phyloP scores from a whole-genome alignment of 495 filamentous ascomycete species.

The Trichoderma orchidacearum region DNA sequence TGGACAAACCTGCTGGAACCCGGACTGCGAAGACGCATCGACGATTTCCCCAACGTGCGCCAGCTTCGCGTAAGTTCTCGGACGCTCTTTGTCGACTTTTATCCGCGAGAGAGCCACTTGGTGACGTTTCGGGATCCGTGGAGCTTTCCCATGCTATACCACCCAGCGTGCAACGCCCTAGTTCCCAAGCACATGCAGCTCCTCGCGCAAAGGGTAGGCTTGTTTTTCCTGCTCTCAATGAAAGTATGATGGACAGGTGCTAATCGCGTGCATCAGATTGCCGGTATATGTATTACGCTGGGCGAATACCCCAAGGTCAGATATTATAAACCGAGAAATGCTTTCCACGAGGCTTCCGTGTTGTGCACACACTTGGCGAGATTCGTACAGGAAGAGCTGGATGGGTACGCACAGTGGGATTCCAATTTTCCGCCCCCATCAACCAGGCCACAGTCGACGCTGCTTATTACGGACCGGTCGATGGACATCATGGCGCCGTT shows the following conservation, averaged over 20 bases:
- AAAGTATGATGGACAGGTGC: background rate
- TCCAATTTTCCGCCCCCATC: slow-evolving; percentile 70
- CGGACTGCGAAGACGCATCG: slow-evolving; percentile 26
- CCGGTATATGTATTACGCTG: slow-evolving; percentile 66
- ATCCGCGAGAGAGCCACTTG: slow-evolving; percentile 79
- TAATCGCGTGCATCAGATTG: slow-evolving; percentile 41
- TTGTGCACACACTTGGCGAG: slow-evolving; percentile 76
- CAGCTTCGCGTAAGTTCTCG: slow-evolving; percentile 58
- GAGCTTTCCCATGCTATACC: slow-evolving; percentile 87
- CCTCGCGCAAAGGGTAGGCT: slow-evolving; percentile 70
- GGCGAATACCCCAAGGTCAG: slow-evolving; percentile 85
- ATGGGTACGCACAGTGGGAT: slow-evolving; percentile 70
- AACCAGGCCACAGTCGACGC: slow-evolving; percentile 66
- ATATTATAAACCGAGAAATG: slow-evolving; percentile 65
- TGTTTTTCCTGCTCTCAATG: background rate
- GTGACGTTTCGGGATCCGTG: slow-evolving; percentile 86
- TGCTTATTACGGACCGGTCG: slow-evolving; percentile 80
- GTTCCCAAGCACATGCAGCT: slow-evolving; percentile 67
- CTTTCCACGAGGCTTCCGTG: slow-evolving; percentile 74
- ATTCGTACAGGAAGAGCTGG: slow-evolving; percentile 84
- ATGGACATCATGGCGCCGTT: slow-evolving; percentile 83
- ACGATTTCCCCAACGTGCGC: slow-evolving; percentile 36
- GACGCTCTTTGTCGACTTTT: slow-evolving; percentile 73
- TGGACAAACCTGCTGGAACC: slow-evolving; percentile 53
- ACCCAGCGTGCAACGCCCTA: slow-evolving; percentile 76